Evolutionary conservation across 179 eudicot genomes (phyloP).

Genomic region (Drosera spatulata): DNA sequence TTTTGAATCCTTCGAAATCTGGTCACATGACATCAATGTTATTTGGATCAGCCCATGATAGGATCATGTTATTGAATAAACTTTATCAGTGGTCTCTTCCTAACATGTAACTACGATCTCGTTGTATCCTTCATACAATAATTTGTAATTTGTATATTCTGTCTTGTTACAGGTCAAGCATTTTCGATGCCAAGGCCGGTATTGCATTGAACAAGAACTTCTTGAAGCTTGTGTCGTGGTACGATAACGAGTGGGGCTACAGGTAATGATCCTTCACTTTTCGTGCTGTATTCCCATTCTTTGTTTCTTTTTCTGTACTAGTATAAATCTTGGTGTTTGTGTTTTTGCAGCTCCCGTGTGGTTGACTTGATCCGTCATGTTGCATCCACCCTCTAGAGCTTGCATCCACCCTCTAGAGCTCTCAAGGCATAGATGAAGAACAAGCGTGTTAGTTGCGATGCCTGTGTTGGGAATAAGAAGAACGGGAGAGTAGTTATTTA

Average conservation of each 20-base stretch:
- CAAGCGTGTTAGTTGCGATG: too few relatives aligned
- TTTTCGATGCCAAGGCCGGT: constrained; percentile 73
- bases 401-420: not conserved
- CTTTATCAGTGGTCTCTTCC: too few relatives aligned
- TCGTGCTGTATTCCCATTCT: not conserved
- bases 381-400: not conserved
- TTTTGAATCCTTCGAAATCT: too few relatives aligned
- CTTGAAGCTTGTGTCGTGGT: constrained; percentile 56
- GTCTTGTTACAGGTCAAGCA: constrained; percentile 42
- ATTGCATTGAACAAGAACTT: constrained; percentile 49
- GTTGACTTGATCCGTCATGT: constrained; percentile 63
- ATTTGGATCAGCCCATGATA: too few relatives aligned
- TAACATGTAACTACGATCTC: too few relatives aligned
- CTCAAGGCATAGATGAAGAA: too few relatives aligned
- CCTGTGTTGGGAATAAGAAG: too few relatives aligned
- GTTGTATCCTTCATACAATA: not conserved
- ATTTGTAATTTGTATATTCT: too few relatives aligned
- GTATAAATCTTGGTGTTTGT: not conserved
- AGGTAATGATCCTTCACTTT: constrained; percentile 23
- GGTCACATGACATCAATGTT: too few relatives aligned
- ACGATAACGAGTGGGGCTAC: constrained; percentile 76
- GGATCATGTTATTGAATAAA: too few relatives aligned
- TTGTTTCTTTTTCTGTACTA: not conserved
- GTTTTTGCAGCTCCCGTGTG: constrained; percentile 52
- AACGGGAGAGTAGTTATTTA: too few relatives aligned